A percentile compares a stretch with the other conserved stretches of the same genome.
Conservation (phyloP, 305 asterid genomes). For the Fraxinus latifolia region DNA sequence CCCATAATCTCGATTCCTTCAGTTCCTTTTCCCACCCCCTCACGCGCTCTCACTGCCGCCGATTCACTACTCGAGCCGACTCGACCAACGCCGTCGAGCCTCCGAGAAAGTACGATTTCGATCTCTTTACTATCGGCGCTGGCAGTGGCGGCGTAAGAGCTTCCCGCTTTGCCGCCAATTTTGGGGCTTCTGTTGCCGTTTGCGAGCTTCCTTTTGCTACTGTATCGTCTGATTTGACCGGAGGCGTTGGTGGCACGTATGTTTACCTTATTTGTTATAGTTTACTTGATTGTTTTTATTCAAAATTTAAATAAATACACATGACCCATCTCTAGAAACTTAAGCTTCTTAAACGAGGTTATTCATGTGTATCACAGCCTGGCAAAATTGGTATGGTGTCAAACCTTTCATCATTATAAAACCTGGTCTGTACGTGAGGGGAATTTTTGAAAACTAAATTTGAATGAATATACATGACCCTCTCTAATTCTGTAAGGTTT, state of each 20-base stretch:
- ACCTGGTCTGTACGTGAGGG: not conserved
- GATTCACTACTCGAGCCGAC: slow-evolving; percentile 53
- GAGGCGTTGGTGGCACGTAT: slow-evolving; percentile 97
- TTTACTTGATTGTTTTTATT: not conserved
- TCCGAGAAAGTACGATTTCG: slow-evolving; percentile 55
- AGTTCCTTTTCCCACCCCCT: slow-evolving; percentile 21
- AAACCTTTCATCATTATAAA: not conserved
- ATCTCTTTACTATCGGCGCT: slow-evolving; percentile 88
- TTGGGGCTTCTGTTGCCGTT: slow-evolving; percentile 83
- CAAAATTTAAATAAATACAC: not conserved
- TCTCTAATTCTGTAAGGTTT: not conserved
- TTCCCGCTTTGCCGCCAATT: slow-evolving; percentile 82
- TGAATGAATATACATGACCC: not conserved
- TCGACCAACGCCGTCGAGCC: slow-evolving; percentile 25
- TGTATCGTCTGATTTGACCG: slow-evolving; percentile 74
- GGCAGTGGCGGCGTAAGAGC: slow-evolving; percentile 98
- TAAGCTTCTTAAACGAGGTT: not conserved
- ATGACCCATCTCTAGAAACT: not conserved
- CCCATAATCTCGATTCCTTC: slow-evolving; percentile 7
- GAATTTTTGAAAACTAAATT: not conserved
- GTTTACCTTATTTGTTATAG: slow-evolving; percentile 25
- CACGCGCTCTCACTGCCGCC: slow-evolving; percentile 31
- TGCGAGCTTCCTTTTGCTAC: slow-evolving; percentile 91
- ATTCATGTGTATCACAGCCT: not conserved
- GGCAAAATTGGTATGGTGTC: not conserved